Evolutionary conservation across 176 grass and related monocot genomes (phyloP), one percentile per base, ranked within the genome.

Genomic region (Musa acuminata): DNA sequence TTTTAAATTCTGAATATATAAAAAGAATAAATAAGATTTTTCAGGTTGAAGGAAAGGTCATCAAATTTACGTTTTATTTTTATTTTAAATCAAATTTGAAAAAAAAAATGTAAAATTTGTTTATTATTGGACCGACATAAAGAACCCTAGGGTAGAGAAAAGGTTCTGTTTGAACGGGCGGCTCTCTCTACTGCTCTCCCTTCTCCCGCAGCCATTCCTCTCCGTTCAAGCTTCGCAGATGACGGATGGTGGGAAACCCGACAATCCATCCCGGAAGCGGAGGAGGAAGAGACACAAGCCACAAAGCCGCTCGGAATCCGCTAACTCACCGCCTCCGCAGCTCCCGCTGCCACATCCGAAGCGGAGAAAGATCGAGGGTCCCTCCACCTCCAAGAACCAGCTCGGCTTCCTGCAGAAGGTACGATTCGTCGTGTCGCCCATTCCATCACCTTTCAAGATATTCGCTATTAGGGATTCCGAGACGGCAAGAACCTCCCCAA

Each of bases 391-490:
- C 72, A 74, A 55, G 72, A 58, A 20, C 53, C 53, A 17, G 2
- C 72, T 53, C 20, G 27, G 72, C 6, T 74, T 74, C 72, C 72
- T 74, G 14, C 24, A 74, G 25, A 74, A 60, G 72, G 72, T 74
- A 22, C 35, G 35, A 23, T 10, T 23, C 52, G 2, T 9, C 13
- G 2, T 26, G 27, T 67, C 13, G 13, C 26, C 26, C 19, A 25
- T 26, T 11, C 2, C 64, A 67, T 24, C 12, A 67, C 35, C 35
- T 43, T 43, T 43, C 35, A 43, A 5, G 35, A 43, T 43, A 6
- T 43, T 43, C 35, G 4, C 35, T 4, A 43, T 6, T 43, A 43
- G 35, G 35, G 35, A 26, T 67, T 64, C 9, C 29, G 11, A 13
- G 2, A 8, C 8, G 22, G 22, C 12, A 27, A 27, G 64, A 66